Percentiles rank a stretch among this genome's conserved stretches.
Evolutionary conservation across 345 rosid species (phyloP).

Genomic region (Jatropha curcas): DNA sequence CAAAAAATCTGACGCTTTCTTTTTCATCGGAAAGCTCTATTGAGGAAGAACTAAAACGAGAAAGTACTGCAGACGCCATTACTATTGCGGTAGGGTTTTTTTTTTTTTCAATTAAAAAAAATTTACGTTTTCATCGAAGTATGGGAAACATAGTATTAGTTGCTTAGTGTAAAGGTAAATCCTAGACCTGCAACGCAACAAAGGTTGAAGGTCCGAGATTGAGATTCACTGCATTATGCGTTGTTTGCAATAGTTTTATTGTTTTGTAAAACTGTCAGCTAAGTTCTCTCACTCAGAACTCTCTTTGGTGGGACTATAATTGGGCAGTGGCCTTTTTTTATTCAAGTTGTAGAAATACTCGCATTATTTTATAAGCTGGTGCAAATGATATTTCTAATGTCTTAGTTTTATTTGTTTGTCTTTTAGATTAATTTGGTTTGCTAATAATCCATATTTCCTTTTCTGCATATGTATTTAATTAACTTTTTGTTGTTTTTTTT

Average conservation of each 20-base stretch:
- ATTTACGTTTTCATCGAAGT: neutral
- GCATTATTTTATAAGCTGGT: neutral
- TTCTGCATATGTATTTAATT: neutral
- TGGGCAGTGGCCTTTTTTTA: neutral
- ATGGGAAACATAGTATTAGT: neutral
- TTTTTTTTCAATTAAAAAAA: neutral
- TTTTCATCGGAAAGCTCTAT: slow-evolving; percentile 97
- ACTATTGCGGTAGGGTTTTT: slow-evolving; percentile 67
- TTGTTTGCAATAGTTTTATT: no score
- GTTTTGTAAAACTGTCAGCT: neutral
- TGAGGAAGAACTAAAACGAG: slow-evolving; percentile 95
- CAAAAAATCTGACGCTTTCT: slow-evolving; percentile 72
- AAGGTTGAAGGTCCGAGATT: neutral
- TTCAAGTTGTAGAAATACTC: neutral
- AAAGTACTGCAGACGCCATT: slow-evolving; percentile 90
- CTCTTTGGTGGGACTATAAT: neutral
- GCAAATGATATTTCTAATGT: neutral
- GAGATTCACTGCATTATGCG: neutral
- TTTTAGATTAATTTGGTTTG: neutral
- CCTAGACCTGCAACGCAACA: neutral
- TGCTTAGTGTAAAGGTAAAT: neutral
- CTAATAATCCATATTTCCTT: no score
- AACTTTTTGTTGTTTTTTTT: slow-evolving; percentile 12
- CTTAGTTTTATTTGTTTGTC: neutral
- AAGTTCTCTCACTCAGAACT: neutral